Percentiles rank a stretch among this genome's conserved stretches.
phyloP scores from a whole-genome alignment of 2,329 filamentous ascomycete species.

The Colletotrichum musae region DNA sequence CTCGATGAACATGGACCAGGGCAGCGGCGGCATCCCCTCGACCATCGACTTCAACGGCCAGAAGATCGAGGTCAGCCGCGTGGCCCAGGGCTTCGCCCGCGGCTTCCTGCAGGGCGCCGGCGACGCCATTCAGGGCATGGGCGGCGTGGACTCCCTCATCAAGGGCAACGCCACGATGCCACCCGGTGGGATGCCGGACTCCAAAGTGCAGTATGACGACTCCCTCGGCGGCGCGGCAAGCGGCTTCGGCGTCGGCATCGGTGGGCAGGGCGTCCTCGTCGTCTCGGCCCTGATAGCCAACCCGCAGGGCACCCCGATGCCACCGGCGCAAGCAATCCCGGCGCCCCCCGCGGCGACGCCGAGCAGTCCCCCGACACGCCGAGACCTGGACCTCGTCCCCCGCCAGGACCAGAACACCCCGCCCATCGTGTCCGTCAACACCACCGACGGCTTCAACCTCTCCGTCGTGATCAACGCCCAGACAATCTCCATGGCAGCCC shows the following conservation, averaged over 20 bases:
- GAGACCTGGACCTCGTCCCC: conserved; percentile 9
- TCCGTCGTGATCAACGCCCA: conserved; percentile 48
- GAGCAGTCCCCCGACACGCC: background rate
- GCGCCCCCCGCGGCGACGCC: conserved; percentile 4
- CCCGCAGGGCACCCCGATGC: conserved; percentile 22
- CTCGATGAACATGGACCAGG: conserved; percentile 8
- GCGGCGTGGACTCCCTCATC: conserved; percentile 50
- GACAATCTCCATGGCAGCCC: conserved; percentile 48
- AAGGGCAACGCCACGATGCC: conserved; percentile 47
- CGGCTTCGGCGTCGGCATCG: conserved; percentile 53
- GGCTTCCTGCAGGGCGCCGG: conserved; percentile 53
- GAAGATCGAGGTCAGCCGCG: conserved; percentile 45
- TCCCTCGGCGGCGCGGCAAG: conserved; percentile 51
- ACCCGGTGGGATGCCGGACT: conserved; percentile 40
- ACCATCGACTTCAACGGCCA: conserved; percentile 40
- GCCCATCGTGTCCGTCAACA: conserved; percentile 36
- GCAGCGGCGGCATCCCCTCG: conserved; percentile 37
- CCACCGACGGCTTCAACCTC: conserved; percentile 44
- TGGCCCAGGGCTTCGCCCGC: conserved; percentile 52
- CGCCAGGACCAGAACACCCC: conserved; percentile 33
- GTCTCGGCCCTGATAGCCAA: conserved; percentile 48
- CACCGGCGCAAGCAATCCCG: background rate
- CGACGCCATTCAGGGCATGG: conserved; percentile 51
- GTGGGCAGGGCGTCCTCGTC: conserved; percentile 51
- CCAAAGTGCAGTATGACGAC: conserved; percentile 51